Evolutionary conservation across 352 stramenopile genomes (phyloP), one percentile per base, ranked within the genome.

Genomic region (Aphanomyces cochlioides): DNA sequence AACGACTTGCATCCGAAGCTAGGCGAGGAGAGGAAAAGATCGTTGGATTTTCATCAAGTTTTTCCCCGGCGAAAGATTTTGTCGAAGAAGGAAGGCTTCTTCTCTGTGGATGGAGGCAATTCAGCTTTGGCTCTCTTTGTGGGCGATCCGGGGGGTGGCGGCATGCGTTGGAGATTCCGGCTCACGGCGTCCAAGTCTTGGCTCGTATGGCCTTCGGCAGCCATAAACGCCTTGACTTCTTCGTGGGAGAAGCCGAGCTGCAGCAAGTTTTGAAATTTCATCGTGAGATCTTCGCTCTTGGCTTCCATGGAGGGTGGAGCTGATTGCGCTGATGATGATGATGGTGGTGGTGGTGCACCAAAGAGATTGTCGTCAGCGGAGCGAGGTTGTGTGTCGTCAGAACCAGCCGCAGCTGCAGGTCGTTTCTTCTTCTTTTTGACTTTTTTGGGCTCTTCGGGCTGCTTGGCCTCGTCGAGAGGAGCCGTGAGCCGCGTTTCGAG

Each of bases 161-260:
- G 17, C 19, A 15, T n/a, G 15, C 48, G 64, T 21, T 40, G 28
- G 43, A 70, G 40, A 17, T 45, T 39, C 5, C 17, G 54, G 19
- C 64, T 70, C 36, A 47, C 61, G n/a, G 39, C 17, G 47, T 70
- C 28, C 10, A 70, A 36, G 12, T 61, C 19, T 5, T n/a, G 34
- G 3, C 34, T 12, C 4, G 54, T 5, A 19, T 70, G 64, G 17
- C 64, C 64, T 17, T 70, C 64, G 3, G 64, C 64, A 7, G 64
- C 47, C 64, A 70, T 70, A 28, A 70, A 70, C 6, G 12, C 43
- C 34, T 70, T 70, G 38, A 70, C 64, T 61, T 70, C 64, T 37
- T 60, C 47, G 34, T 70, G 64, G 3, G 64, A 70, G n/a, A 70
- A 50, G 8, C 64, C 64, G 13, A 70, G 40, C 15, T 59, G 39